Percentiles rank a stretch among this genome's conserved stretches.
Evolutionary conservation across 2,329 filamentous ascomycete genomes (phyloP).

Genomic region (Trichoderma aggressivum): DNA sequence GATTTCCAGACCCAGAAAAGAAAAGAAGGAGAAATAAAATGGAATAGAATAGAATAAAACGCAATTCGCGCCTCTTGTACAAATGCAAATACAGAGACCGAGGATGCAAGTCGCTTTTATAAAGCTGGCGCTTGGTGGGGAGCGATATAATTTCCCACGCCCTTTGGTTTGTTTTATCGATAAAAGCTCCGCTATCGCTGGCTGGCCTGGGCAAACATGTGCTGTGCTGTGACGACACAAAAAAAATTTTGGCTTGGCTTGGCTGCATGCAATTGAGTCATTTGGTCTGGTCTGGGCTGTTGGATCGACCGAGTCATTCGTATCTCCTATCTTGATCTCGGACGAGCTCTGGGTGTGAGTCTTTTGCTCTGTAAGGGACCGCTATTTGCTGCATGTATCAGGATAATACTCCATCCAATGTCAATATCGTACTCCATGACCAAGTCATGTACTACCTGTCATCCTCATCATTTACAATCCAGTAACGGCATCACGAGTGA

Average conservation of each 20-base stretch:
- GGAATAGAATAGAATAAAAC: not conserved
- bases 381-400: not conserved
- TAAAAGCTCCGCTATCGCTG: slow-evolving; percentile 22
- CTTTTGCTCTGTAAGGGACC: not conserved
- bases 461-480: not conserved
- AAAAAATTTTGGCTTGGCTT: too few relatives aligned
- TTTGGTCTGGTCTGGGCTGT: not conserved
- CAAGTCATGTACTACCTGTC: not conserved
- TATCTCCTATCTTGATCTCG: not conserved
- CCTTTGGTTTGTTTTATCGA: slow-evolving; percentile 16
- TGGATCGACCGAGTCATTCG: not conserved
- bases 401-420: not conserved
- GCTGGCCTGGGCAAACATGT: not conserved
- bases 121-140: not conserved
- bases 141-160: slow-evolving; percentile 12
- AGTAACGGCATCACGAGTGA: not conserved
- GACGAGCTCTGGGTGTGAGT: not conserved
- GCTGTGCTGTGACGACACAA: not conserved
- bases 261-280: not conserved
- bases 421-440: not conserved
- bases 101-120: not conserved
- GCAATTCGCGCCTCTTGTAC: not conserved
- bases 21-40: not conserved
- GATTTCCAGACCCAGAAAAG: not conserved
- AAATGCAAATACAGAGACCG: not conserved